Conservation (phyloP, 495 filamentous ascomycete genomes). For the Sordaria brevicollis region DNA sequence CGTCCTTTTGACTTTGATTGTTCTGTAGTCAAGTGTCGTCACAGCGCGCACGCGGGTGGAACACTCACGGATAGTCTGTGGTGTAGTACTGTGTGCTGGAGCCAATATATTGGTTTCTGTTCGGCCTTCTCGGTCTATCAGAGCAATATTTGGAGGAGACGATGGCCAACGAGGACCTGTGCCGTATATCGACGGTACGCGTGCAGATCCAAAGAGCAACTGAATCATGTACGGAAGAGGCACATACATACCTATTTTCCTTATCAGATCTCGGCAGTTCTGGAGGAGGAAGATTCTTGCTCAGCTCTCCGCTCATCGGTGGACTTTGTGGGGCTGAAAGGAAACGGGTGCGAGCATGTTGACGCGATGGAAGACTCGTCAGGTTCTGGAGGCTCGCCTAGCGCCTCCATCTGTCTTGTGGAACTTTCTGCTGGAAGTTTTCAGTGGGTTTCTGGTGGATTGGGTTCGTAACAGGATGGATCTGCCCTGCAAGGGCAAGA, state of each 20-base stretch:
- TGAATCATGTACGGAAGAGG: neutral
- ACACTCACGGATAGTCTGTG: neutral
- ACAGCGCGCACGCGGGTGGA: neutral
- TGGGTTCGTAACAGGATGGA: neutral
- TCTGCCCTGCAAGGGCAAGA: neutral
- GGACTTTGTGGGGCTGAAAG: neutral
- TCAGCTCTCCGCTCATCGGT: neutral
- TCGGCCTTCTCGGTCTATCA: neutral
- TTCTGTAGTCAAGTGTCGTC: neutral
- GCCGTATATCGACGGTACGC: neutral
- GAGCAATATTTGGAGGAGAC: neutral
- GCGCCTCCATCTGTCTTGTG: neutral
- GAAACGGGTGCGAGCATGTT: neutral
- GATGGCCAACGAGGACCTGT: neutral
- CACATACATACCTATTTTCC: neutral
- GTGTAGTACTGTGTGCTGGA: neutral
- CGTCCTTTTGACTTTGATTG: neutral
- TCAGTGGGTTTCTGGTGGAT: neutral
- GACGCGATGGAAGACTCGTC: neutral
- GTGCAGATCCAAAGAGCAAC: neutral
- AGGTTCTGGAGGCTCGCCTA: neutral
- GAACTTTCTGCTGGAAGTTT: neutral
- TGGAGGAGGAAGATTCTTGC: neutral
- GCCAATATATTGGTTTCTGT: neutral
- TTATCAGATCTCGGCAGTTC: neutral